Evolutionary conservation across 495 filamentous ascomycete species (phyloP).

Genomic region (Hypoxylon rickii): DNA sequence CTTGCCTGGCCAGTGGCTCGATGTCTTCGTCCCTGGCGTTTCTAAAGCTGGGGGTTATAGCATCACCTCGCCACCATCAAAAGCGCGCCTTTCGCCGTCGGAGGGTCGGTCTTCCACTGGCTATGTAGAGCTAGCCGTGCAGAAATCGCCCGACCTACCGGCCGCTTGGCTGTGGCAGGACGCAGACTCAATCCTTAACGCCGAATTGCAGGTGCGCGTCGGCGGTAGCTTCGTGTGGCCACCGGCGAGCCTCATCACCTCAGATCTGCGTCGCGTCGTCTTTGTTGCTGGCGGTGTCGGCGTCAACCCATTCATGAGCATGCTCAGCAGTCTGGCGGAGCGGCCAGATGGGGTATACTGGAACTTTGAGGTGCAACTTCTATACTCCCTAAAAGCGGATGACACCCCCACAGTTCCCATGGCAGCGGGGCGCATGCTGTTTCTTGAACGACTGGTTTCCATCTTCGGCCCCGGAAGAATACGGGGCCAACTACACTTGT

Average conservation of each 20-base stretch:
- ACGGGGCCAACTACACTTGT: slow-evolving; percentile 39
- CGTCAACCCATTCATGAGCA: slow-evolving; percentile 68
- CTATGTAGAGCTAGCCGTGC: slow-evolving; percentile 76
- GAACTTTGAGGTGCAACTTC: slow-evolving; percentile 37
- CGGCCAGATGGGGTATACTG: background rate
- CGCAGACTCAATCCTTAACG: slow-evolving; percentile 58
- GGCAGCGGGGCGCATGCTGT: slow-evolving; percentile 40
- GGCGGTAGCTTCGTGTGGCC: slow-evolving; percentile 85
- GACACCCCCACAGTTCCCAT: slow-evolving; percentile 21
- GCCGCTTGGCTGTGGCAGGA: slow-evolving; percentile 76
- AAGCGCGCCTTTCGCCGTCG: slow-evolving; percentile 42
- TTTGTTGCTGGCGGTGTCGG: slow-evolving; percentile 85
- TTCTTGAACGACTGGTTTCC: slow-evolving; percentile 47
- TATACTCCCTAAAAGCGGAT: slow-evolving; percentile 51
- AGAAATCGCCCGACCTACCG: slow-evolving; percentile 64
- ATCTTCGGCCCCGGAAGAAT: slow-evolving; percentile 40
- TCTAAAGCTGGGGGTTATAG: slow-evolving; percentile 81
- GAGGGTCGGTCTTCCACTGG: slow-evolving; percentile 21
- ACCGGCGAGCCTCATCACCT: slow-evolving; percentile 49
- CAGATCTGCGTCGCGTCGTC: slow-evolving; percentile 59
- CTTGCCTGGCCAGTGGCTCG: slow-evolving; percentile 89
- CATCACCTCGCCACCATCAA: slow-evolving; percentile 74
- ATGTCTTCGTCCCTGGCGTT: slow-evolving; percentile 71
- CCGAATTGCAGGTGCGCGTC: slow-evolving; percentile 66
- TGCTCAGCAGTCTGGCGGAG: slow-evolving; percentile 46